Conservation (phyloP, 176 grass and related monocot genomes). For the Phyllostachys edulis region DNA sequence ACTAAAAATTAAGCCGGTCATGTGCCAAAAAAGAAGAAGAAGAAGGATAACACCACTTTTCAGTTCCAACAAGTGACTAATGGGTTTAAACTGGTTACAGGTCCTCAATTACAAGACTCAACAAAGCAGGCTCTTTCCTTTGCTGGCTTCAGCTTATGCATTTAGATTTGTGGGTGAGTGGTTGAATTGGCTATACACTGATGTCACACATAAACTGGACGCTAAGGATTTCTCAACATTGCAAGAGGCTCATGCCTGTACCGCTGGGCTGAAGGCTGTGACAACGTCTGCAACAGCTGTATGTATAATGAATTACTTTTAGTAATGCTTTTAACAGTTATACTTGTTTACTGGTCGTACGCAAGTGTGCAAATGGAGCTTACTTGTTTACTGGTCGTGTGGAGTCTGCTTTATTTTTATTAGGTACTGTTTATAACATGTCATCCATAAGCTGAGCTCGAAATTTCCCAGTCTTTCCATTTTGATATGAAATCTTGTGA, state of each 20-base stretch:
- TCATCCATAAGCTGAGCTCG: background rate
- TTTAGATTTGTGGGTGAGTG: slow-evolving; percentile 96
- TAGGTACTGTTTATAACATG: background rate
- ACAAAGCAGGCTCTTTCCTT: slow-evolving; percentile 93
- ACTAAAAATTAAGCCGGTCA: background rate
- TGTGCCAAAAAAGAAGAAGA: background rate
- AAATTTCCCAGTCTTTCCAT: background rate
- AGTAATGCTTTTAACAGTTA: background rate
- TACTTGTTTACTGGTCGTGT: background rate
- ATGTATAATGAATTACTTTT: slow-evolving; percentile 30
- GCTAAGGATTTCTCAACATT: slow-evolving; percentile 96
- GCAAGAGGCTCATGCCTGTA: slow-evolving; percentile 91
- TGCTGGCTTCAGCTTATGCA: slow-evolving; percentile 94
- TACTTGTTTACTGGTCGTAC: background rate
- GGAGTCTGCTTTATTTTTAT: background rate
- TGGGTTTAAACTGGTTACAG: slow-evolving; percentile 44
- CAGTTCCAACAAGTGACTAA: slow-evolving; percentile 8
- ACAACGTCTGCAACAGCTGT: slow-evolving; percentile 92
- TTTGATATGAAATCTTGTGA: background rate
- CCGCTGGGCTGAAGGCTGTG: slow-evolving; percentile 91
- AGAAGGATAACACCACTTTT: background rate
- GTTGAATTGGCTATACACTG: slow-evolving; percentile 92
- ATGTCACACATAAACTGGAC: slow-evolving; percentile 79
- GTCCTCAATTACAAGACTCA: slow-evolving; percentile 99
- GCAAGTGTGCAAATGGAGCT: background rate